These are phyloP conservation scores for Aeschynomene evenia DNA, from an alignment of 306 rosid species.

Conservation along the genomic window DNA sequence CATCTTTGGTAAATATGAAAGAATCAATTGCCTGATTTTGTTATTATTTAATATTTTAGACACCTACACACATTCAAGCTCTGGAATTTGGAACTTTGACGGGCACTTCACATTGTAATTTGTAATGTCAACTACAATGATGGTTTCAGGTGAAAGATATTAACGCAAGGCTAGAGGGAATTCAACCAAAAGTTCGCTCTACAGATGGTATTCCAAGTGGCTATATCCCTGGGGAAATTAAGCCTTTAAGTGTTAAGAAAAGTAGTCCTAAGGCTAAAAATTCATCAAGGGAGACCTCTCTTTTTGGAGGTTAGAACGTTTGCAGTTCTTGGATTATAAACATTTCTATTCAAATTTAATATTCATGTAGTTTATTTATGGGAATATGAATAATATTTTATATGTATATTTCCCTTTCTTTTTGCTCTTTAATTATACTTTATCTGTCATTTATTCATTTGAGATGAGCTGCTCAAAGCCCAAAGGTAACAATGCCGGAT, in stretches of 20 bases:
- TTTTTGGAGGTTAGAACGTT: slow-evolving; percentile 81
- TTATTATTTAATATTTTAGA: slow-evolving; percentile 14
- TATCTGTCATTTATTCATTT: slow-evolving; percentile 9
- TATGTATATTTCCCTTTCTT: background rate
- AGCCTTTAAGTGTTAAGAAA: slow-evolving; percentile 60
- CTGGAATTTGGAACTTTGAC: background rate
- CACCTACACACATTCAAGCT: background rate
- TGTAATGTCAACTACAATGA: background rate
- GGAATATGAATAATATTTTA: slow-evolving; percentile 11
- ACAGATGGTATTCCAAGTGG: slow-evolving; percentile 68
- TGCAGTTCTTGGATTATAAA: slow-evolving; percentile 15
- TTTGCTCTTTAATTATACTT: background rate
- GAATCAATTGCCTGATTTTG: slow-evolving; percentile 12
- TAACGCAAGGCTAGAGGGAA: slow-evolving; percentile 92
- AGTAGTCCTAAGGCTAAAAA: slow-evolving; percentile 94
- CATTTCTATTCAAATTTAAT: slow-evolving; percentile 1
- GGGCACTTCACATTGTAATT: slow-evolving; percentile 21
- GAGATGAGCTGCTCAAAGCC: slow-evolving; percentile 26
- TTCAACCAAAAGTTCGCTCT: slow-evolving; percentile 79
- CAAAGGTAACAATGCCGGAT: background rate
- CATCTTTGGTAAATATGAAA: slow-evolving; percentile 62
- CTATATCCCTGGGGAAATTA: slow-evolving; percentile 65
- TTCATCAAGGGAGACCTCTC: slow-evolving; percentile 78
- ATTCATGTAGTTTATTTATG: background rate
- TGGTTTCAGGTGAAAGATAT: slow-evolving; percentile 91